Base-by-base conservation (phyloP, 768 basidiomycete species). In the Ramaria sp. region DNA sequence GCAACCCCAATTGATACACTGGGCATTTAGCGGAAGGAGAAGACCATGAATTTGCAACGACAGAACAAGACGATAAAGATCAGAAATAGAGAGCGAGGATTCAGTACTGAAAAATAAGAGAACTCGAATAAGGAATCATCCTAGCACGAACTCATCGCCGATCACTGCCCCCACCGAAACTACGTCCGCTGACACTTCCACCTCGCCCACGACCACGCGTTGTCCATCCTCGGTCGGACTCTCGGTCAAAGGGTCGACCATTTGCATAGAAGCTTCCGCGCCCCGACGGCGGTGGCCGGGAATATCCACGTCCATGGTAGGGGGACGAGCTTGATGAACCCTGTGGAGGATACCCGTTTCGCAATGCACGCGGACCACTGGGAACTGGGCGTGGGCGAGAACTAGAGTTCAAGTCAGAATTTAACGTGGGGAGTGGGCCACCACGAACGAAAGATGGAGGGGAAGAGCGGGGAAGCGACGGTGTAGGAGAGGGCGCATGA, bases 201-300 rank as follows among this genome's bases (percentile, higher is more conserved):
- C 47, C 15, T 5, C 47, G 22, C 17, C 47, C 47, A 24, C 24
- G 47, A 27, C 76, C 67, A 75, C 69, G 17, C 77, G 78, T 6
- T n/a, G 24, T 38, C 39, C 53, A 15, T 15, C 39, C 53, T 9
- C 53, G 11, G 4, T 54, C 53, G 27, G 19, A 7, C 5, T 54
- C 53, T 11, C 53, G 37, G 17, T 54, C 53, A 4, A 42, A 22
- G 31, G 37, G n/a, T 31, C 22, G 20, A 19, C 22, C 39, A 24
- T n/a, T 1, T 13, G 61, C 57, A 13, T 77, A 66, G 20, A 81
- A 79, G 2, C n/a, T n/a, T n/a, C 79, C 1, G 76, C 77, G 10
- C 74, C 76, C 2, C 78, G 79, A 4, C 77, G 78, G 1, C 41
- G 69, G 71, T 47, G 71, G 65, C 30, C 68, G 63, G 13, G 57